These are phyloP conservation scores for Cudoniella acicularis DNA, from an alignment of 495 filamentous ascomycete genomes.

Conservation along the genomic window DNA sequence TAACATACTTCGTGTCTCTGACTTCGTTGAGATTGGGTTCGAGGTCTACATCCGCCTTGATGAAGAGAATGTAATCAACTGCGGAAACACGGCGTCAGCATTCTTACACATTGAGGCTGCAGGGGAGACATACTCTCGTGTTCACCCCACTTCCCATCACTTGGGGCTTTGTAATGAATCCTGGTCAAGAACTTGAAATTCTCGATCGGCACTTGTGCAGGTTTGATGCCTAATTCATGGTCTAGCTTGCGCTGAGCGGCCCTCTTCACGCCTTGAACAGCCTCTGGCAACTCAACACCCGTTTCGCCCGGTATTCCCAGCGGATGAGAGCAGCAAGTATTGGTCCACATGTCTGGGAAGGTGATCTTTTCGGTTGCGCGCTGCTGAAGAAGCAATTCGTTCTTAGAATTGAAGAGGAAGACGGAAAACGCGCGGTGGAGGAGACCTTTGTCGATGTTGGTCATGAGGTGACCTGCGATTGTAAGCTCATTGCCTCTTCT, in stretches of 20 bases:
- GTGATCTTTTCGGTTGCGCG: constrained; percentile 97
- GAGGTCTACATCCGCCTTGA: constrained; percentile 86
- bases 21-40: constrained; percentile 84
- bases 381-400: constrained; percentile 89
- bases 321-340: constrained; percentile 98
- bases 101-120: not conserved
- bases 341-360: constrained; percentile 99
- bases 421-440: constrained; percentile 97
- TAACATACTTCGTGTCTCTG: constrained; percentile 76
- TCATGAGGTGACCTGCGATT: constrained; percentile 86
- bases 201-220: constrained; percentile 84
- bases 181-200: constrained; percentile 91
- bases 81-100: constrained; percentile 3
- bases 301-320: constrained; percentile 89
- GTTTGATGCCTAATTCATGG: constrained; percentile 91
- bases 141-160: constrained; percentile 97
- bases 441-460: constrained; percentile 91
- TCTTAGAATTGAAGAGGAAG: constrained; percentile 92
- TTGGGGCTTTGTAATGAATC: constrained; percentile 97
- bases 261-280: constrained; percentile 78
- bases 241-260: constrained; percentile 90
- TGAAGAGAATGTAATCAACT: constrained; percentile 99
- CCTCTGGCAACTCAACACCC: constrained; percentile 74
- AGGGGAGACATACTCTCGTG: constrained; percentile 76
- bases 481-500: constrained; percentile 8